Evolutionary conservation across 805 yeast species (phyloP).

Genomic region (Candida vaughaniae): DNA sequence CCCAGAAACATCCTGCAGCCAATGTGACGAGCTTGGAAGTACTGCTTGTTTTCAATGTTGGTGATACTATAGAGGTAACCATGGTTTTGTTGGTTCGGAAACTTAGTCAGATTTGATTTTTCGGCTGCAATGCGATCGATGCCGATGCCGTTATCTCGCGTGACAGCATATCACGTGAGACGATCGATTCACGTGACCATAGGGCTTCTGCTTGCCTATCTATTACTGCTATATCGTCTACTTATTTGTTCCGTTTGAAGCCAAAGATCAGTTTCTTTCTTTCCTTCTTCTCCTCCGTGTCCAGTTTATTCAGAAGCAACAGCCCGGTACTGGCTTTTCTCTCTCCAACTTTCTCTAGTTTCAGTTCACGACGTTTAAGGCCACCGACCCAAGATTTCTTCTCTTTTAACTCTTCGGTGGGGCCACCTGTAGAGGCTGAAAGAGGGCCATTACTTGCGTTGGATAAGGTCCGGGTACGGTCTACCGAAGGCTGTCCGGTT

Average conservation of each 20-base stretch:
- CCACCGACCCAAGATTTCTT: slow-evolving; percentile 44
- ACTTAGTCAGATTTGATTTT: no score
- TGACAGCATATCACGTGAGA: no score
- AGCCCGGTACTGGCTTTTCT: slow-evolving; percentile 23
- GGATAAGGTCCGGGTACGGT: background rate
- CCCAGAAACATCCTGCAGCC: slow-evolving; percentile 81
- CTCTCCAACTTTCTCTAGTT: slow-evolving; percentile 14
- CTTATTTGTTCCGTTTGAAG: slow-evolving; percentile 35
- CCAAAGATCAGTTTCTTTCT: slow-evolving; percentile 35
- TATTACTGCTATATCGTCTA: background rate
- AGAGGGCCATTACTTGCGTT: slow-evolving; percentile 7
- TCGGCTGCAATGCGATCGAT: no score
- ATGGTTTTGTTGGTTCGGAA: no score
- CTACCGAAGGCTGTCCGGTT: background rate
- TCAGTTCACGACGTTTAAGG: slow-evolving; percentile 31
- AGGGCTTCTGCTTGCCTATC: no score
- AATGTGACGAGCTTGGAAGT: slow-evolving; percentile 38
- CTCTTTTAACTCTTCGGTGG: slow-evolving; percentile 18
- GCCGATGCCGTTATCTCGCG: no score
- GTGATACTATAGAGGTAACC: slow-evolving; percentile 25
- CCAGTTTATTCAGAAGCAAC: slow-evolving; percentile 13
- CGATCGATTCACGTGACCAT: no score
- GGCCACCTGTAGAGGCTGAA: slow-evolving; percentile 1
- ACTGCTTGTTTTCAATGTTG: slow-evolving; percentile 32
- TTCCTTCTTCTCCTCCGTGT: slow-evolving; percentile 19